Evolutionary conservation across 225 moss, liverwort and hornwort genomes (phyloP), one percentile per base, ranked within the genome.

Genomic region (Marchantia polymorpha): DNA sequence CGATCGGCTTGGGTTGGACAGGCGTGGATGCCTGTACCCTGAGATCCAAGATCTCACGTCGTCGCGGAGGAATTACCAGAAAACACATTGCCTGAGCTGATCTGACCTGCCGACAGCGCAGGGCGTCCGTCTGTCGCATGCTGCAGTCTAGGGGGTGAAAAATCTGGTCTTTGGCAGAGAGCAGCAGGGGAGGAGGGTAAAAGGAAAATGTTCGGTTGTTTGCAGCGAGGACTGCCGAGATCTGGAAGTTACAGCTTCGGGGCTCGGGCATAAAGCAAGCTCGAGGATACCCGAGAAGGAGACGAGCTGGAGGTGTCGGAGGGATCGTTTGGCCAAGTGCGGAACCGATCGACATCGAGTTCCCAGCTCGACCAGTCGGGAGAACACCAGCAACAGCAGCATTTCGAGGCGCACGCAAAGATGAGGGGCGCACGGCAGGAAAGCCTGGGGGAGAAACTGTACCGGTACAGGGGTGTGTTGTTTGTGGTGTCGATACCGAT

Each of bases 361-460:
- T 83, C 89, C 77, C 91, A 91, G 82, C 78, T 88, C 47, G 83
- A 87, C 56, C 83, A 81, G 80, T 54, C 53, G 11, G 74, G 31
- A 31, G 74, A 11, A 75, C 55, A 47, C 2, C 60, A 76, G 77
- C 85, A 83, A 83, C 60, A 76, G 77, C 59, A 52, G 54, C 16
- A 53, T 10, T 76, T 69, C 9, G 30, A 77, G 65, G 66, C 82
- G 60, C 90, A 77, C 61, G 91, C 82, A 39, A 94, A 89, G 83
- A 96, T 96, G 96, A 94, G 96, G 89, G 88, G 90, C 50, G 76
- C 83, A 77, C 90, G 96, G 55, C 90, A 94, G 79, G 96, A 96
- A 86, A 92, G 91, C 16, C 72, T 96, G 72, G 30, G 88, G 7
- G 96, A 96, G 85, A 96, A 89, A 84, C 83, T 91, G 39, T 94